Base-by-base conservation (phyloP, 805 yeast species). In the Candida boleticola region DNA sequence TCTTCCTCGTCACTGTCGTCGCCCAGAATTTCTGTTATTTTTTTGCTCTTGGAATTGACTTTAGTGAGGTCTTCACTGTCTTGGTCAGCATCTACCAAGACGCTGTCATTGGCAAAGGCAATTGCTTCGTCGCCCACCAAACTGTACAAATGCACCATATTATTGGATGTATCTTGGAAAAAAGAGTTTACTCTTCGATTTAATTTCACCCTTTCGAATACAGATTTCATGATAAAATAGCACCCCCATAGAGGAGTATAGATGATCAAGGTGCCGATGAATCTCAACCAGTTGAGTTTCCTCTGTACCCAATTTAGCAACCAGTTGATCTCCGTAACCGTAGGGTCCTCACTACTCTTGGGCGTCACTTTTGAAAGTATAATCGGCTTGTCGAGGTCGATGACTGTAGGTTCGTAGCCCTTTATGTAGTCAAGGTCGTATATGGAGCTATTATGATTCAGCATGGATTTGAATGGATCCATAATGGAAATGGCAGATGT, bases 401-500 rank as follows among this genome's bases (percentile, higher is more conserved):
- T 60, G 3, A 83, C 69, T 13, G 75, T 70, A 1, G 87, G 85
- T 16, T 63, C 78, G 57, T 80, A 85, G 1, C 76, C 74, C 2
- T 64, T 51, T 1, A 81, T 49, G 49, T 70, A 83, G 29, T 65
- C 63, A 38, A 79, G 60, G 27, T 65, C 60, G 45, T 71, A 66
- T 2, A 58, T 61, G 18, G 57, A 52, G 6, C 72, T 65, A 34
- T 63, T 59, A 43, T 61, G 61, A 42, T 69, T 69, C 36, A 70
- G 61, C 57, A 70, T 68, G 2, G 83, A 79, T 16, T 65, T 58
- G 55, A 81, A 83, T 0, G 89, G 89, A 51, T 84, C 88, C 29
- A 68, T 62, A 21, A 61, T 52, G 0, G 85, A 77, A 27, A 85
- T 85, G 4, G 86, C 86, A 0, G 95, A 73, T 2, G 95, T 86